These are phyloP conservation scores for Tulasnella sp. DNA, from an alignment of 768 basidiomycete genomes.

Conservation along the genomic window DNA sequence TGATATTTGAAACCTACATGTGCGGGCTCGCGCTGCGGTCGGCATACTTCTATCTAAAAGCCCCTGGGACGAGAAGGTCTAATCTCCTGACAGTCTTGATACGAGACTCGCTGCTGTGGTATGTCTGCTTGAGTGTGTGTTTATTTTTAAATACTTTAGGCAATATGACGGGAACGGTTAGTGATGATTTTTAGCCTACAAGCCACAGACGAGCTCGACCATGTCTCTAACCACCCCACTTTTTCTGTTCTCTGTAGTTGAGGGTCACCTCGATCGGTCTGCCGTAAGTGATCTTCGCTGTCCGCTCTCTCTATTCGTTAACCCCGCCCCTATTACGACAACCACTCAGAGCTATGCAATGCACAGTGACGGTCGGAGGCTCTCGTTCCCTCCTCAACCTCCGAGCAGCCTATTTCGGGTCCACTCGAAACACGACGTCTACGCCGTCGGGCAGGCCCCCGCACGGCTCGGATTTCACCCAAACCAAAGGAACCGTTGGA, in stretches of 20 bases:
- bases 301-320: not conserved
- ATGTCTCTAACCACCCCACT: not conserved
- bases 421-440: too few relatives aligned
- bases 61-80: not conserved
- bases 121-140: not conserved
- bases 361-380: not conserved
- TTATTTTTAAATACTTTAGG: not conserved
- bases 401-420: not conserved
- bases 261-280: not conserved
- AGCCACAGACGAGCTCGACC: not conserved
- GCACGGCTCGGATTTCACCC: too few relatives aligned
- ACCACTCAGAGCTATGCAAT: too few relatives aligned
- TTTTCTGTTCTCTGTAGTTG: not conserved
- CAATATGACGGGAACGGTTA: not conserved
- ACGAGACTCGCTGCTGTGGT: not conserved
- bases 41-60: not conserved
- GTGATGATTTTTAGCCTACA: not conserved
- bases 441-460: too few relatives aligned
- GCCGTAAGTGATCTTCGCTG: not conserved
- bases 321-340: too few relatives aligned
- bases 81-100: not conserved
- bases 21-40: not conserved
- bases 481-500: too few relatives aligned
- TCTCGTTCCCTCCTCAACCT: constrained; percentile 8
- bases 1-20: not conserved